Percentiles rank a stretch among this genome's conserved stretches.
These are phyloP conservation scores for Yamadazyma sp. DNA, from an alignment of 805 yeast genomes.

Conservation along the genomic window DNA sequence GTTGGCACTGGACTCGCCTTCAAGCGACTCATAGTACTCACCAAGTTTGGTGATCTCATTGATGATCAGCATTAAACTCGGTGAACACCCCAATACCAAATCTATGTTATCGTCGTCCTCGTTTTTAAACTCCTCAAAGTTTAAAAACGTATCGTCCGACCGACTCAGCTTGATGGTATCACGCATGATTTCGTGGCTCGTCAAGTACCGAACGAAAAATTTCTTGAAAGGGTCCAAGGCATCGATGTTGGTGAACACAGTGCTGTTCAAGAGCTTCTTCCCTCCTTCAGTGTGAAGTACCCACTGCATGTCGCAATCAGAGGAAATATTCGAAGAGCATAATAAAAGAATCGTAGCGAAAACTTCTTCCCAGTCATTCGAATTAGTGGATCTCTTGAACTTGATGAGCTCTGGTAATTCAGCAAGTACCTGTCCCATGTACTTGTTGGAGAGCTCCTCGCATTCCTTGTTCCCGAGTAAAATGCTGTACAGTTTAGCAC, in stretches of 20 bases:
- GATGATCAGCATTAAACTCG: conserved; percentile 34
- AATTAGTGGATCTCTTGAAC: conserved; percentile 20
- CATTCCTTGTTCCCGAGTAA: conserved; percentile 27
- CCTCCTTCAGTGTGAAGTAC: conserved; percentile 36
- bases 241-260: background rate
- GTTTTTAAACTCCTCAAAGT: conserved; percentile 26
- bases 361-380: conserved; percentile 39
- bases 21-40: conserved; percentile 32
- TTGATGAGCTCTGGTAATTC: conserved; percentile 31
- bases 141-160: conserved; percentile 23
- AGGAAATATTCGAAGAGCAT: conserved; percentile 43
- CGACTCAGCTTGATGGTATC: conserved; percentile 35
- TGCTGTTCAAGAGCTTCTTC: conserved; percentile 26
- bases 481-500: conserved; percentile 32
- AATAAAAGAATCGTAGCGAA: conserved; percentile 39
- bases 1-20: conserved; percentile 18
- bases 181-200: conserved; percentile 45
- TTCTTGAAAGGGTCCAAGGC: conserved; percentile 26
- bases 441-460: conserved; percentile 24
- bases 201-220: conserved; percentile 39
- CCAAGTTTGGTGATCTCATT: conserved; percentile 39
- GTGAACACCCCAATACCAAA: conserved; percentile 40
- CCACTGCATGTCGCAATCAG: conserved; percentile 41
- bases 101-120: conserved; percentile 36
- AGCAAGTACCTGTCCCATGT: conserved; percentile 26